These are phyloP conservation scores for Orobanche coerulescens DNA, from an alignment of 257 asterid species.

Conservation along the genomic window DNA sequence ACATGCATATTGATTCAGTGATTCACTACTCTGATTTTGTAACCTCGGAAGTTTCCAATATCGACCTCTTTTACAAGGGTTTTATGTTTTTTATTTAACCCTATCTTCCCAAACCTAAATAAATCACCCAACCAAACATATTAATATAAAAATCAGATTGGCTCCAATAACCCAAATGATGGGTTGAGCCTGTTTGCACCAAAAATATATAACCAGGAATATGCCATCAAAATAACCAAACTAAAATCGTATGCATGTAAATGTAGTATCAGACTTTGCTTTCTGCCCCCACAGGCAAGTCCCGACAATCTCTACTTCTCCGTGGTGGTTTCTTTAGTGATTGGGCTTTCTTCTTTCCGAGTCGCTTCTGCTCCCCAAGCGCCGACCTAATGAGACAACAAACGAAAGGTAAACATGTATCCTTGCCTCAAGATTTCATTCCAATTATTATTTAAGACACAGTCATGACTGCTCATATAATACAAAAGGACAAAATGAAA, in stretches of 20 bases:
- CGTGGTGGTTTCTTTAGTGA: slow-evolving; percentile 54
- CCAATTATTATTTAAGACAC: slow-evolving; percentile 12
- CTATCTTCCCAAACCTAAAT: too few species aligned
- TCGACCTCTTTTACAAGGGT: too few species aligned
- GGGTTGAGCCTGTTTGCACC: too few species aligned
- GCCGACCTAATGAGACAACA: slow-evolving; percentile 48
- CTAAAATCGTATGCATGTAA: not conserved
- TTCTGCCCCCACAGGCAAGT: slow-evolving; percentile 23
- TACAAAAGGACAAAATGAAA: not conserved
- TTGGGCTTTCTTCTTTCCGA: slow-evolving; percentile 54
- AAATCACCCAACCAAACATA: too few species aligned
- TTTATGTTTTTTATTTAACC: too few species aligned
- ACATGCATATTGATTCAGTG: too few species aligned
- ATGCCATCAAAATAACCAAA: not conserved
- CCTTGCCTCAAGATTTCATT: not conserved
- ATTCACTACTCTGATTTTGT: too few species aligned
- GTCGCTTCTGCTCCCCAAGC: slow-evolving; percentile 56
- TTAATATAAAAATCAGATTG: too few species aligned
- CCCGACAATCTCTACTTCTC: slow-evolving; percentile 53
- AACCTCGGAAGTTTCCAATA: too few species aligned
- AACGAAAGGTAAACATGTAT: slow-evolving; percentile 30
- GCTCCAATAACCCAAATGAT: too few species aligned
- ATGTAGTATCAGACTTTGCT: not conserved
- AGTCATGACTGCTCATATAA: not conserved
- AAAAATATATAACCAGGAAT: not conserved